These are phyloP conservation scores for Poa pratensis DNA, from an alignment of 176 grass and related monocot species.

Conservation along the genomic window DNA sequence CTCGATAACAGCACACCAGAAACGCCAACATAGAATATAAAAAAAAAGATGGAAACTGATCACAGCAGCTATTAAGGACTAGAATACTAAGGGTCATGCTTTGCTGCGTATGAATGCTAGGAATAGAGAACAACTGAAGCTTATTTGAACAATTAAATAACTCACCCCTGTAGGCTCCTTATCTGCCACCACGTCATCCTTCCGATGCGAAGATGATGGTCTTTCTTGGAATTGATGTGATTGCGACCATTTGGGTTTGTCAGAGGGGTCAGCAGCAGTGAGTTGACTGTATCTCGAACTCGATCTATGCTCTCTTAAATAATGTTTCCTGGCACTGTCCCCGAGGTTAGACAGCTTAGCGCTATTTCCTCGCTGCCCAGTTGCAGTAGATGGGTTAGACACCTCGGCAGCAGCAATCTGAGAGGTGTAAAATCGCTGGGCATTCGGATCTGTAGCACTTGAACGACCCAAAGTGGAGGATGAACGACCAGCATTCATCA, in stretches of 20 bases:
- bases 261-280: slow-evolving; percentile 51
- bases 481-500: slow-evolving; percentile 74
- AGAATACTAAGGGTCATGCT: background rate
- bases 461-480: slow-evolving; percentile 68
- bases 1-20: background rate
- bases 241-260: slow-evolving; percentile 64
- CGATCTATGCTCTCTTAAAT: slow-evolving; percentile 61
- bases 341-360: slow-evolving; percentile 75
- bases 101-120: background rate
- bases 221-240: slow-evolving; percentile 71
- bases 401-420: slow-evolving; percentile 60
- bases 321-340: slow-evolving; percentile 57
- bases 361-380: slow-evolving; percentile 61
- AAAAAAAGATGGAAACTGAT: background rate
- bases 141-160: slow-evolving; percentile 27
- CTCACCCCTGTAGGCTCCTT: slow-evolving; percentile 81
- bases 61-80: background rate
- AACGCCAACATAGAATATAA: background rate
- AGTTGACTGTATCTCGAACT: slow-evolving; percentile 72
- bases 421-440: slow-evolving; percentile 57
- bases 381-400: slow-evolving; percentile 52
- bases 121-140: background rate
- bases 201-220: slow-evolving; percentile 88
- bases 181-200: slow-evolving; percentile 61
- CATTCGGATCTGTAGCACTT: slow-evolving; percentile 56